Conservation (phyloP, 192 early-diverging fungal species). For the Coemansia sp. region DNA sequence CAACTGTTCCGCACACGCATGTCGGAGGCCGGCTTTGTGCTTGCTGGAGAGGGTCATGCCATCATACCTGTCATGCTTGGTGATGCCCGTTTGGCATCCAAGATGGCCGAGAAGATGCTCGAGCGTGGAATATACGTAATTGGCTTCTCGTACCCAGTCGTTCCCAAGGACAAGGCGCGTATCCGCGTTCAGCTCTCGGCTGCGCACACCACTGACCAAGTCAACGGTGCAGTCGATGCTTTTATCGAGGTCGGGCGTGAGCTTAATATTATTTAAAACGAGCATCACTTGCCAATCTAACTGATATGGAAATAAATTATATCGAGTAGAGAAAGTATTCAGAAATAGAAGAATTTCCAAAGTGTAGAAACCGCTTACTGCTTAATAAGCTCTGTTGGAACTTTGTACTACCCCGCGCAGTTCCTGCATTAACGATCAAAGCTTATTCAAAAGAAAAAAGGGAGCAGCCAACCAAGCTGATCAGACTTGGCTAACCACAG, state of each 20-base stretch:
- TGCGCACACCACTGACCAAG: conserved; percentile 50
- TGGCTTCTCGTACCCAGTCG: conserved; percentile 61
- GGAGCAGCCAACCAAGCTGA: too few relatives aligned
- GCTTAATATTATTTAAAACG: conserved; percentile 24
- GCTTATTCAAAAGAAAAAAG: too few relatives aligned
- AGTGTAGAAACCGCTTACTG: too few relatives aligned
- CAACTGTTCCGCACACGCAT: conserved; percentile 58
- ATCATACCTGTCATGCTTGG: conserved; percentile 61
- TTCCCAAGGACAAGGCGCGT: conserved; percentile 55
- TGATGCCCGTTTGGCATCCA: conserved; percentile 52
- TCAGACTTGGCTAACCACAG: too few relatives aligned
- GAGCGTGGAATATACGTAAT: conserved; percentile 56
- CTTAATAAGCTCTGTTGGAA: too few relatives aligned
- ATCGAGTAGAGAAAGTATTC: too few relatives aligned
- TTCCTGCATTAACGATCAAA: too few relatives aligned
- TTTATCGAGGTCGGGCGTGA: conserved; percentile 55
- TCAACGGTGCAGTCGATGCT: conserved; percentile 53
- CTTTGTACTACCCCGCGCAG: too few relatives aligned
- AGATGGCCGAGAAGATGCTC: conserved; percentile 57
- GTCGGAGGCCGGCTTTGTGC: conserved; percentile 59
- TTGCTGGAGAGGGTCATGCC: conserved; percentile 61
- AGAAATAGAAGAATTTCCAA: too few relatives aligned
- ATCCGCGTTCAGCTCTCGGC: conserved; percentile 61
- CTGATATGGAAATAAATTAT: background rate
- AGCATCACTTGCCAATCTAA: background rate